Evolutionary conservation across 495 filamentous ascomycete genomes (phyloP), one percentile per base, ranked within the genome.

Genomic region (Pseudoneurospora amorphoporcata): DNA sequence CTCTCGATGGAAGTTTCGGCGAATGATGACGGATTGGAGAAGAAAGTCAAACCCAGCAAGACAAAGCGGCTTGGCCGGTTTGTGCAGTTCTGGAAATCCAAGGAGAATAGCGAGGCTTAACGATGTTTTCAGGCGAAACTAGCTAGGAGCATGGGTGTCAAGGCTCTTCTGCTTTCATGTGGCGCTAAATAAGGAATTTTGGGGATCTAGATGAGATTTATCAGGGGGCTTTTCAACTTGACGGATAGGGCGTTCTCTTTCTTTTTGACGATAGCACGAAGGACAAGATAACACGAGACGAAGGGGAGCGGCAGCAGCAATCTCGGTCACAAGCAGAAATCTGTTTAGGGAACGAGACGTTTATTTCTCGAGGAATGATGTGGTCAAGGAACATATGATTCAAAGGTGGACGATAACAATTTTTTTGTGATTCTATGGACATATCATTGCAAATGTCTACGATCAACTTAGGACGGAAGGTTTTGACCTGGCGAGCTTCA

Each of bases 71-170:
- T 97, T 43, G 93, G 92, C 78, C 89, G 91, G 42, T 83, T 95
- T 77, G 90, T 95, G 88, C 90, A 92, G 71, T 96, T 95, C 77
- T 95, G 92, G 91, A 93, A 90, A 79, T 81, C 86, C 4, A 86
- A 85, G 68, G 81, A 81, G 14, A 70, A 78, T 10, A 72, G 74
- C 19, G 73, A 72, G 42, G 72, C 75, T 72, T 82, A 68, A 37
- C 8, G 23, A 40, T 38, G 32, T 16, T 39, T 43, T 47, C 69
- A 32, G 42, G 14, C 32, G 9, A 39, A 65, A 65, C 53, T 17
- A 65, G 53, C 53, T 35, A 65, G 53, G 53, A 65, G 53, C 53
- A 65, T 65, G 29, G 53, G 53, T 65, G 53, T 35, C 53, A 35
- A 35, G 32, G 53, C 53, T 17, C 53, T 65, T 65, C 29, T 65